phyloP scores from a whole-genome alignment of 208 protist species.

The Phytomonas sp. region DNA sequence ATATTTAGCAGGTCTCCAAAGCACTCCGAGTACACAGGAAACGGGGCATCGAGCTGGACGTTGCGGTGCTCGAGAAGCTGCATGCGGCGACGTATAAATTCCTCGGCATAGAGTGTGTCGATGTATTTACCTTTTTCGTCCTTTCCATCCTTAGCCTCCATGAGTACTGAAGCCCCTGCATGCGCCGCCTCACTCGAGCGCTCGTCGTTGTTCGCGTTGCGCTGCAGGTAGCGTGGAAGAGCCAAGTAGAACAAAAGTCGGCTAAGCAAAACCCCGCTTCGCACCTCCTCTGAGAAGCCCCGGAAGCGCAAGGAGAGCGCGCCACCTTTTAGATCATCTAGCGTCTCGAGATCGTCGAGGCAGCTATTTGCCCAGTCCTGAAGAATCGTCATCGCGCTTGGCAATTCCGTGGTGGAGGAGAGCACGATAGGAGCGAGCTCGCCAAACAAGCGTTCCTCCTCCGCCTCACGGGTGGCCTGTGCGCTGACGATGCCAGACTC shows the following conservation, averaged over 20 bases:
- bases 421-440: slow-evolving; percentile 75
- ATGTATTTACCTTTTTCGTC: neutral
- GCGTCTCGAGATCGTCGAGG: slow-evolving; percentile 69
- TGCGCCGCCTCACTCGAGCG: neutral
- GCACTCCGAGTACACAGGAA: slow-evolving; percentile 79
- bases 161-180: neutral
- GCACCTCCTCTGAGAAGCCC: slow-evolving; percentile 73
- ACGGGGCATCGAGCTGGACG: slow-evolving; percentile 81
- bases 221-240: slow-evolving; percentile 70
- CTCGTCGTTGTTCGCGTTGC: slow-evolving; percentile 21
- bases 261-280: slow-evolving; percentile 73
- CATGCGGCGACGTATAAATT: slow-evolving; percentile 29
- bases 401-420: slow-evolving; percentile 45
- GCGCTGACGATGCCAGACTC: neutral
- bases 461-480: slow-evolving; percentile 12
- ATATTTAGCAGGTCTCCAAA: slow-evolving; percentile 73
- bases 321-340: slow-evolving; percentile 76
- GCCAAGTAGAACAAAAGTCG: slow-evolving; percentile 85
- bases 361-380: slow-evolving; percentile 84
- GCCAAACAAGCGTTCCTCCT: slow-evolving; percentile 79
- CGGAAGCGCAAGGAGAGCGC: slow-evolving; percentile 54
- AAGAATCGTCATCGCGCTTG: slow-evolving; percentile 70
- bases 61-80: slow-evolving; percentile 67
- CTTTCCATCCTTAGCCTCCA: neutral
- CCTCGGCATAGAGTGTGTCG: neutral